Conservation (phyloP, 1,284 basidiomycete species). For the Rugiboletus extremiorientalis region DNA sequence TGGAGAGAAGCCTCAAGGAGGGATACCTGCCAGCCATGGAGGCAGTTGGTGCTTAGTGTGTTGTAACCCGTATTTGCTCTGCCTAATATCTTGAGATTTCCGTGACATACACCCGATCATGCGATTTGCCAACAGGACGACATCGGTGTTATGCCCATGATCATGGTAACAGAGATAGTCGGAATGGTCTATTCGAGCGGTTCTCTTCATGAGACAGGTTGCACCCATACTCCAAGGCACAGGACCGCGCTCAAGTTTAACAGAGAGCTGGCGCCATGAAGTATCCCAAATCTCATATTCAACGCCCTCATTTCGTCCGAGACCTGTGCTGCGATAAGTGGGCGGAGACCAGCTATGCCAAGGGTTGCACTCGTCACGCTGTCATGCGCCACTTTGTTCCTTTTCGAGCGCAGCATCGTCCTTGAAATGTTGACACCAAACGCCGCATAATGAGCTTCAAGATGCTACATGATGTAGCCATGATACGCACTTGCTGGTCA, state of each 20-base stretch:
- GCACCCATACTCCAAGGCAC: constrained; percentile 58
- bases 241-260: constrained; percentile 64
- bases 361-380: constrained; percentile 43
- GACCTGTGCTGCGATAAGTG: constrained; percentile 42
- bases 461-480: not conserved
- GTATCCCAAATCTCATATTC: constrained; percentile 59
- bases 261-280: constrained; percentile 70
- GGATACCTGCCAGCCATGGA: constrained; percentile 81
- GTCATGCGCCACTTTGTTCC: constrained; percentile 64
- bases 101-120: not conserved
- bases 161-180: not conserved
- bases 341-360: not conserved
- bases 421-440: constrained; percentile 33
- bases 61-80: constrained; percentile 28
- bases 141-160: not conserved
- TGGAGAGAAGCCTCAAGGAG: constrained; percentile 87
- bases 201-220: not conserved
- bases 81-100: constrained; percentile 15
- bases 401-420: constrained; percentile 74
- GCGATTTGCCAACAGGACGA: not conserved
- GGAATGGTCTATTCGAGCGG: not conserved
- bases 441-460: not conserved
- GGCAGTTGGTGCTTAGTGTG: constrained; percentile 63
- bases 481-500: constrained; percentile 61
- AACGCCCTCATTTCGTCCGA: constrained; percentile 68